Base-by-base conservation (phyloP, 306 rosid species). In the Ziziphus jujuba region DNA sequence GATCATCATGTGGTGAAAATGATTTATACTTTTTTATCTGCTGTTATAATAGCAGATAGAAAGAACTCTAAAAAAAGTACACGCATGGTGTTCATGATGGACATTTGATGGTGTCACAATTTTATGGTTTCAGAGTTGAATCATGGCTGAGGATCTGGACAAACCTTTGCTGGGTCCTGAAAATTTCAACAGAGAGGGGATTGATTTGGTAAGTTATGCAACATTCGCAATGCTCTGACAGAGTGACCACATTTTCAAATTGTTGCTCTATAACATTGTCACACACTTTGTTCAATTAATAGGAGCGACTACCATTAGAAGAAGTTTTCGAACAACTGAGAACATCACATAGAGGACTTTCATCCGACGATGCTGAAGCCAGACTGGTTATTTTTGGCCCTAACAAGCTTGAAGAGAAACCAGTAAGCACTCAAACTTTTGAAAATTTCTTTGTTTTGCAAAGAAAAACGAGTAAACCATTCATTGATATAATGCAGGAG, bases 81-180 rank as follows among this genome's bases (percentile, higher is more conserved):
- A 11, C 23, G 35, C 47, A 33, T 50, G n/a, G 6, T 68, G 45
- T 34, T 48, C 16, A 49, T 63, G 48, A 55, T 13, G 33, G 56
- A 24, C 40, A 10, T 63, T 64, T 68, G 51, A 35, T 21, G 48
- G 36, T 36, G 17, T 75, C 9, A 1, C 16, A 11, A 31, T 68
- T 20, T 66, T 38, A 67, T 80, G 70, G 36, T 69, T 31, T 50
- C 72, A 61, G 62, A 77, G 28, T 35, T 58, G 52, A 76, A 74
- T 56, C 79, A 89, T 90, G 97, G 74, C 85, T 63, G 86, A 87
- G 67, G 97, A 86, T 60, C 81, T 90, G 71, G 80, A 84, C 31
- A 90, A 76, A 47, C 95, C 97, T 15, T 66, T 90, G 88, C 87
- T 90, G 56, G 82, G 68, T 79, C 97, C 97, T 4, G 87, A 84